phyloP scores from a whole-genome alignment of 805 yeast genomes.

The Ogataea angusta region DNA sequence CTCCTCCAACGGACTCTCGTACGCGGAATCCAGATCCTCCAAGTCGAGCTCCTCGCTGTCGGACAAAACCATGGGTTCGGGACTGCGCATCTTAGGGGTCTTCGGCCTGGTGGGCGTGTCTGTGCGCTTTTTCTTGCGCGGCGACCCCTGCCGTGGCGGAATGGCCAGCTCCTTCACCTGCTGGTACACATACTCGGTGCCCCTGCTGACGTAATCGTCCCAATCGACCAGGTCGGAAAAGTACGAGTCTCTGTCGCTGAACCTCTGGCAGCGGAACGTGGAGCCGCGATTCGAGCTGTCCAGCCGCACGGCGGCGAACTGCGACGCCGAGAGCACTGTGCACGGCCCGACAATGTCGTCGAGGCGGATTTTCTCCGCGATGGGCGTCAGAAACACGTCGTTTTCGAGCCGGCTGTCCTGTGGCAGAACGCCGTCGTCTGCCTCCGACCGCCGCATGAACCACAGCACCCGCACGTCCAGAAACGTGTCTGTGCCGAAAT shows the following conservation, averaged over 20 bases:
- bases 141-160: constrained; percentile 21
- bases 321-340: constrained; percentile 38
- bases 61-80: background rate
- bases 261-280: constrained; percentile 41
- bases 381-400: constrained; percentile 57
- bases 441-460: constrained; percentile 43
- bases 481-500: constrained; percentile 46
- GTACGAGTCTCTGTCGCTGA: constrained; percentile 36
- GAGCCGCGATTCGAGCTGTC: constrained; percentile 35
- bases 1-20: constrained; percentile 1
- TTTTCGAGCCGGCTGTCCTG: constrained; percentile 28
- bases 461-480: constrained; percentile 48
- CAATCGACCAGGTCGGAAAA: constrained; percentile 40
- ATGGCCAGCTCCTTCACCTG: constrained; percentile 31
- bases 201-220: constrained; percentile 29
- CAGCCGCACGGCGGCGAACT: constrained; percentile 33
- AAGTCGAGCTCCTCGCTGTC: constrained; percentile 4
- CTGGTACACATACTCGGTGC: constrained; percentile 33
- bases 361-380: constrained; percentile 41
- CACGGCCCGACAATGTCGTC: constrained; percentile 43
- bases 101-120: background rate
- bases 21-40: background rate
- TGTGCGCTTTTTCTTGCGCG: constrained; percentile 4
- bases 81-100: constrained; percentile 8
- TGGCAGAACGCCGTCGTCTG: constrained; percentile 32